These are phyloP conservation scores for Ganoderma meredithae DNA, from an alignment of 1,284 basidiomycete genomes.

Conservation along the genomic window DNA sequence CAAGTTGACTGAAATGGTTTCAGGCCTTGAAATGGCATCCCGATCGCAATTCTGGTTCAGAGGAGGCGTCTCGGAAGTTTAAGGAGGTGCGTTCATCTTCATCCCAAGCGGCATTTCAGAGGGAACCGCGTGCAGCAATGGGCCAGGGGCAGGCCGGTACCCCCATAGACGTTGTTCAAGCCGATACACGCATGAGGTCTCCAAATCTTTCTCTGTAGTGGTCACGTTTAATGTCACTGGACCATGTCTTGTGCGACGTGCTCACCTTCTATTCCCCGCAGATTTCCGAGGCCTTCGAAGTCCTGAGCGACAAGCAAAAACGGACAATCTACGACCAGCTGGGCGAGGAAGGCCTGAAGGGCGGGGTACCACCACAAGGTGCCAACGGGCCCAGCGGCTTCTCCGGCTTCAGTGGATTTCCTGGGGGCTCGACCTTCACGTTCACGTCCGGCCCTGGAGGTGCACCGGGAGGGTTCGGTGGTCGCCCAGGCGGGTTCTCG, in stretches of 20 bases:
- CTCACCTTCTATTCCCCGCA: conserved; percentile 40
- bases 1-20: conserved; percentile 19
- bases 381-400: conserved; percentile 54
- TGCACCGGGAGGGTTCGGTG: conserved; percentile 39
- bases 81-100: conserved; percentile 72
- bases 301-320: conserved; percentile 94
- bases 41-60: conserved; percentile 84
- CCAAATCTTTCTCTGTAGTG: background rate
- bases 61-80: conserved; percentile 90
- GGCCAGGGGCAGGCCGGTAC: background rate
- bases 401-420: conserved; percentile 60
- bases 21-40: conserved; percentile 73
- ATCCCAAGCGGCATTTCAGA: no score
- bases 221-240: background rate
- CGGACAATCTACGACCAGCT: conserved; percentile 94
- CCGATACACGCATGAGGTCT: background rate
- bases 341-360: conserved; percentile 95
- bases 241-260: background rate
- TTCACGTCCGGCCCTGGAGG: conserved; percentile 62
- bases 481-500: conserved; percentile 61
- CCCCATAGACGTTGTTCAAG: background rate
- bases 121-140: background rate
- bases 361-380: conserved; percentile 59
- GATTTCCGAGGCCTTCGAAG: conserved; percentile 97
- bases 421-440: conserved; percentile 62